Evolutionary conservation across 192 early-diverging fungal genomes (phyloP), one percentile per base, ranked within the genome.

Genomic region (Coemansia umbellata): DNA sequence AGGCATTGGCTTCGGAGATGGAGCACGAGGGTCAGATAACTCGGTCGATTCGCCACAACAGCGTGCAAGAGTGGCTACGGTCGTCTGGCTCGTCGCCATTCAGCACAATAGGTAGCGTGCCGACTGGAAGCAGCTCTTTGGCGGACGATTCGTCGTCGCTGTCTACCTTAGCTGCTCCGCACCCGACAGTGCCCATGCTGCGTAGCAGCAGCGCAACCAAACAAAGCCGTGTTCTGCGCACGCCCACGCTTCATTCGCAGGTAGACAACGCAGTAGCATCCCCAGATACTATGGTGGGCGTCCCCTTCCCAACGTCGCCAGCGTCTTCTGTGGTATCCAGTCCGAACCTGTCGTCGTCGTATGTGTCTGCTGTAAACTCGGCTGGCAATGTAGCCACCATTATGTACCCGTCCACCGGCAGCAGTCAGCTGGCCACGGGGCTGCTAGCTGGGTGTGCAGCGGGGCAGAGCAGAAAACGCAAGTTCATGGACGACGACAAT

Each of bases 21-120:
- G 72, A 68, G 48, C 72, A 75, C 26, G 72, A 75, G 65, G 57
- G 65, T 22, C 65, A 75, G n/a, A 75, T 75, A 26, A 75, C 72
- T 8, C 28, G 72, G 15, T 51, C 60, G 3, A 75, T 75, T 27
- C 65, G 72, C 47, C 72, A 75, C 53, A 55, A 21, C 17, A 63
- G 41, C 51, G 72, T 75, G 32, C 72, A 75, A n/a, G 72, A 75
- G 43, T 75, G 72, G 72, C 53, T 75, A 37, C 60, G 72, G 50
- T 42, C 55, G 21, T 32, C 56, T 4, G 33, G 19, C 36, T 10
- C 54, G n/a, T 27, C 45, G 31, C 30, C 48, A 43, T 18, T 14
- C 41, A 17, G 31, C 31, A 24, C 19, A 30, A 31, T 36, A 23
- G 17, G 31, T 32, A 31, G 19, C 53, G 28, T 30, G 26, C 22